Base-by-base conservation (phyloP, 257 asterid species). In the Paulownia fortunei region DNA sequence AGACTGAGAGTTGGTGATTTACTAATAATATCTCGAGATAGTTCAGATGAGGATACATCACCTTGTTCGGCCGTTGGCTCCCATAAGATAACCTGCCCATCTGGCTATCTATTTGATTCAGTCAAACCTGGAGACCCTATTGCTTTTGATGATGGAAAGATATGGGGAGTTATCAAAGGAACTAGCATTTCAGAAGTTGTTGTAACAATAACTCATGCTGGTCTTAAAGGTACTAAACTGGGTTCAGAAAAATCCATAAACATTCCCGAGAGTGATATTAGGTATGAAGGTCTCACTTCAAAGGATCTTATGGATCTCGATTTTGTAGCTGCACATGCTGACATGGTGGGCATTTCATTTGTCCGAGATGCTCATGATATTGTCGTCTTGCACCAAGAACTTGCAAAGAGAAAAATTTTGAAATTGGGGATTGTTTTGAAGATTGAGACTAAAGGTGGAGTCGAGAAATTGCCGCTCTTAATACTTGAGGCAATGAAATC, bases 171-270 rank as follows among this genome's bases (percentile, higher is more conserved):
- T 73, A 77, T 85, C 26, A 86, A 89, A 78, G 96, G 92, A 82
- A 83, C 87, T 64, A 89, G 91, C 80, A 74, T 76, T 76, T 82
- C 94, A 12, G 96, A 91, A 89, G 89, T 91, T 37, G 86, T 91
- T 1, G 91, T 89, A 26, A 83, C 88, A 42, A 83, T 91, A 78
- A 91, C 92, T 39, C 96, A 87, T 81, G 94, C 96, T 37, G 87
- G 90, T 51, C 84, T 76, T 18, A 91, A 81, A 80, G 96, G 94
- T 21, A 81, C 88, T 42, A 91, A 91, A 82, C 87, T 91, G 49
- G 92, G 96, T 74, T 87, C 92, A 1, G 96, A 91, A 72, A 91
- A 91, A 76, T 91, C 96, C 65, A 91, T 91, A 72, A 89, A 91
- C 77, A 91, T 91, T 49, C 96, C 96, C 2, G 85, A 75, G 76